Evolutionary conservation across 345 rosid species (phyloP).

Genomic region (Populus tremula): DNA sequence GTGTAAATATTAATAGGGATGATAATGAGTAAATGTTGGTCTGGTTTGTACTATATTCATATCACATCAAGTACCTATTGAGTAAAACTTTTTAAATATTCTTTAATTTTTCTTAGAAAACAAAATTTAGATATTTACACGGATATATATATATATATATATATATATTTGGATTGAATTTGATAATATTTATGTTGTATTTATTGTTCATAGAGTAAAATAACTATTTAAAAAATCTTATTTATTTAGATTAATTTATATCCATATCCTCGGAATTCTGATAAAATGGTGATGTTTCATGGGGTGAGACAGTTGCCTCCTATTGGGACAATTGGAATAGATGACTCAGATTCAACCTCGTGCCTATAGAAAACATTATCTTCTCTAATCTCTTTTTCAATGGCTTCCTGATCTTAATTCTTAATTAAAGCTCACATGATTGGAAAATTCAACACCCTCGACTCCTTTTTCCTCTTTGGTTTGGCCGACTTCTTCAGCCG

Average conservation of each 20-base stretch:
- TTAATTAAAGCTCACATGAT: background rate
- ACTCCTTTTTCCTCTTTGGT: constrained; percentile 12
- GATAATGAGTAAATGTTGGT: too few species aligned
- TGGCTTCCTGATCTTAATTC: background rate
- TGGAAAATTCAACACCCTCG: constrained; percentile 23
- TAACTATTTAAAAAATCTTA: too few species aligned
- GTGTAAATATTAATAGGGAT: too few species aligned
- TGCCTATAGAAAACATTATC: constrained; percentile 18
- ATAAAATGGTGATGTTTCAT: constrained; percentile 29
- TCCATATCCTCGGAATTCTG: too few species aligned
- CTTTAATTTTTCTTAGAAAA: too few species aligned
- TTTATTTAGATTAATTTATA: too few species aligned
- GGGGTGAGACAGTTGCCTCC: constrained; percentile 42
- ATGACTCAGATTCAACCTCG: background rate
- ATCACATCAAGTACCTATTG: accelerated
- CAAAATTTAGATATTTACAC: too few species aligned
- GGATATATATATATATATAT: accelerated
- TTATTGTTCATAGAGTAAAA: too few species aligned
- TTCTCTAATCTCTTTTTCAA: constrained; percentile 2
- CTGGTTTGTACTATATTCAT: too few species aligned
- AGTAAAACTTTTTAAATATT: too few species aligned
- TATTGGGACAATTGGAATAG: constrained; percentile 15
- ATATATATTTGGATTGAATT: too few species aligned
- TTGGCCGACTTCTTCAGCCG: constrained; percentile 8
- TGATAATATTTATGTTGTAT: too few species aligned